phyloP scores from a whole-genome alignment of 2,329 filamentous ascomycete species.

The Aspergillus pseudonomiae region DNA sequence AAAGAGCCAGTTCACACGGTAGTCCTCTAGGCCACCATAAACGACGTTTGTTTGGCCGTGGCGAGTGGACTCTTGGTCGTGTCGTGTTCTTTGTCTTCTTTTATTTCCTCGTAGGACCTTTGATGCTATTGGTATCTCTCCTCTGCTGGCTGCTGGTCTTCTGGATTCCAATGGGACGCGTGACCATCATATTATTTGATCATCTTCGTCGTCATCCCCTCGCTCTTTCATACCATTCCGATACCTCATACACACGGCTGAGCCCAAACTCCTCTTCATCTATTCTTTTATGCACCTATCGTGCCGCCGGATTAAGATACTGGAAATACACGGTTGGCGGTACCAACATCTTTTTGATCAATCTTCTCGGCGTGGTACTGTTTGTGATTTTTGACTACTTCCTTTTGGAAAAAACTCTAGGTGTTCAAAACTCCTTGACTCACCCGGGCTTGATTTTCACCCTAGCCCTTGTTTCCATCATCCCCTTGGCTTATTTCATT shows the following conservation, averaged over 20 bases:
- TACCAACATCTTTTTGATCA: constrained; percentile 98
- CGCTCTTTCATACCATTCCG: constrained; percentile 89
- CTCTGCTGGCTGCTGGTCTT: constrained; percentile 98
- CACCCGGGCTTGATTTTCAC: constrained; percentile 84
- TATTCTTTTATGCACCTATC: constrained; percentile 93
- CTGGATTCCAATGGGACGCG: constrained; percentile 97
- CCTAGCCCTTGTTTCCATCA: constrained; percentile 84
- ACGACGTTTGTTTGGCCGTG: constrained; percentile 87
- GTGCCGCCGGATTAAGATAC: constrained; percentile 90
- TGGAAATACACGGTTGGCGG: constrained; percentile 99
- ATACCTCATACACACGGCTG: constrained; percentile 72
- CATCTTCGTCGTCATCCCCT: constrained; percentile 91
- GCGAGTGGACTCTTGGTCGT: constrained; percentile 91
- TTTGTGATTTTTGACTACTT: constrained; percentile 95
- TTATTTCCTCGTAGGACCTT: constrained; percentile 86
- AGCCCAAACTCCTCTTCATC: constrained; percentile 75
- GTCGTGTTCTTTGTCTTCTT: constrained; percentile 97
- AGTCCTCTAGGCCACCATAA: constrained; percentile 60
- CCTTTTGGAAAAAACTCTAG: constrained; percentile 70
- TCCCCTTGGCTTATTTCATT: constrained; percentile 96
- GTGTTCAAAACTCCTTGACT: constrained; percentile 73
- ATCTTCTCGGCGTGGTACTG: constrained; percentile 87
- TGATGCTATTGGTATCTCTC: constrained; percentile 80
- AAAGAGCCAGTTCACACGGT: constrained; percentile 53
- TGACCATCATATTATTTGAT: constrained; percentile 84